phyloP scores from a whole-genome alignment of 177 flowering plant species.

The Viscum album region DNA sequence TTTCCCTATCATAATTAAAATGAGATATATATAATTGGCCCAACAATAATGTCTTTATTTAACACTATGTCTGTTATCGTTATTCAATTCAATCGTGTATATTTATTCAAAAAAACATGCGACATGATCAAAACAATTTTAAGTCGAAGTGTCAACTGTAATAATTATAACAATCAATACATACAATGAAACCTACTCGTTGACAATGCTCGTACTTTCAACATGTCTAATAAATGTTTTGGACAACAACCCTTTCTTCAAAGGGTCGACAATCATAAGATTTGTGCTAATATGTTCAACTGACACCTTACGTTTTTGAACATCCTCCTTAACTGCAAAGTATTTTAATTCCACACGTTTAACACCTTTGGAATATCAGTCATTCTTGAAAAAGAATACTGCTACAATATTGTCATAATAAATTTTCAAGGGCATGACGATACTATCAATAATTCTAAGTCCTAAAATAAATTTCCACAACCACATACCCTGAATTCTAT shows the following conservation, averaged over 20 bases:
- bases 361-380: background rate
- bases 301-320: background rate
- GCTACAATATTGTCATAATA: constrained; percentile 3
- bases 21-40: no score
- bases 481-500: background rate
- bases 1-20: no score
- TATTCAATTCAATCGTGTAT: no score
- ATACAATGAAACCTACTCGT: no score
- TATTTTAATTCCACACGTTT: constrained; percentile 2
- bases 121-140: no score
- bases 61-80: no score
- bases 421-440: background rate
- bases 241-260: background rate
- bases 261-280: constrained; percentile 3
- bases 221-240: background rate
- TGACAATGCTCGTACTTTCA: no score
- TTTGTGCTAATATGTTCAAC: constrained; percentile 3
- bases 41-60: no score
- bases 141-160: no score
- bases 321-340: background rate
- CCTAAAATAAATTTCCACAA: constrained; percentile 6
- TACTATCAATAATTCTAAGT: background rate
- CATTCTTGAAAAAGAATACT: constrained; percentile 3
- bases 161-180: no score
- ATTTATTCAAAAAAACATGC: no score